Percentiles rank a stretch among this genome's conserved stretches.
Evolutionary conservation across 2,329 filamentous ascomycete species (phyloP).

Genomic region (Monosporascus sp.): DNA sequence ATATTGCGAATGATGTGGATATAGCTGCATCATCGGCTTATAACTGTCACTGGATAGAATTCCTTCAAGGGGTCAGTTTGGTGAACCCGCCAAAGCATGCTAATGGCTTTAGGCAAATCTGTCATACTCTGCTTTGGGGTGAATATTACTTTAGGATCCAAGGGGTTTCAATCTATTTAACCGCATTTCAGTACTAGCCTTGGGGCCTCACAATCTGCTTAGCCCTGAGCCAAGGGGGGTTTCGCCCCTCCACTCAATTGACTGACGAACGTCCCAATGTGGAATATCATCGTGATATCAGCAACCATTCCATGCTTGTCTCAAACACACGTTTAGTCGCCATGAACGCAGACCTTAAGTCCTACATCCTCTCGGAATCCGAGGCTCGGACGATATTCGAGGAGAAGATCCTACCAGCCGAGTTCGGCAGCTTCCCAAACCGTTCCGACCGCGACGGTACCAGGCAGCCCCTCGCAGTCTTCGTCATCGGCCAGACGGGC

Average conservation of each 20-base stretch:
- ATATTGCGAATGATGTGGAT: no score
- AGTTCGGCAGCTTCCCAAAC: conserved; percentile 20
- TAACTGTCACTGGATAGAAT: no score
- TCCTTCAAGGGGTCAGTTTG: no score
- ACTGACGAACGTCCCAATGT: no score
- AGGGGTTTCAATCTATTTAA: background rate
- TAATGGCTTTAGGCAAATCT: background rate
- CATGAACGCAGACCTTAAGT: conserved; percentile 4
- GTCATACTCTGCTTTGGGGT: background rate
- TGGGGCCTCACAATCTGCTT: no score
- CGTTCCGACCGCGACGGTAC: conserved; percentile 1
- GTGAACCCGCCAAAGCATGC: background rate
- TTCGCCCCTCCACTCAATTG: no score
- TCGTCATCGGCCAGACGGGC: conserved; percentile 43
- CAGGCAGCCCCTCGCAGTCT: conserved; percentile 31
- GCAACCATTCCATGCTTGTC: background rate
- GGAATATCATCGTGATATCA: background rate
- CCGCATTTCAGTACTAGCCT: background rate
- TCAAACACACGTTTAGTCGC: background rate
- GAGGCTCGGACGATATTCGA: conserved; percentile 28
- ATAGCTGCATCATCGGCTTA: no score
- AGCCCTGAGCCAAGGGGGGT: no score
- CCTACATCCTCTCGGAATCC: conserved; percentile 26
- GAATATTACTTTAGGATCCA: background rate
- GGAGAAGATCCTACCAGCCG: conserved; percentile 24